A percentile compares a stretch with the other conserved stretches of the same genome.
Conservation (phyloP, 1,284 basidiomycete genomes). For the Microbotryomycetes sp. region DNA sequence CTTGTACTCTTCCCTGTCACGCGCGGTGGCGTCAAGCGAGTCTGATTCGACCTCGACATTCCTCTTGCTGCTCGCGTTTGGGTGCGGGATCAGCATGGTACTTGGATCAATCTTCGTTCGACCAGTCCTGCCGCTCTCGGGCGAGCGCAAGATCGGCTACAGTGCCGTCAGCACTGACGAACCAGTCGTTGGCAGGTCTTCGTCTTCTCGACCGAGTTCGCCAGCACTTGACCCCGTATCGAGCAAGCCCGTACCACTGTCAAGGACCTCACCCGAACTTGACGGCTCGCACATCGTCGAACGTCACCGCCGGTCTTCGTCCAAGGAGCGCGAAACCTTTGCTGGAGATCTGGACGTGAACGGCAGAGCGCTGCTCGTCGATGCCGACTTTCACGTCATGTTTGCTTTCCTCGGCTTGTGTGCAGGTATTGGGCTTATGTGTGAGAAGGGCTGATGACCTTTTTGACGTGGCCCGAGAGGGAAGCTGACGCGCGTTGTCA, state of each 20-base stretch:
- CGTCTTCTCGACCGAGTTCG: too few relatives aligned
- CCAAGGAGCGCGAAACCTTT: background rate
- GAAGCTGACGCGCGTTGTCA: background rate
- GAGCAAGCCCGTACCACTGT: too few relatives aligned
- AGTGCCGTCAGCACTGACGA: background rate
- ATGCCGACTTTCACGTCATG: slow-evolving; percentile 23
- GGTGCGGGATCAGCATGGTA: slow-evolving; percentile 37
- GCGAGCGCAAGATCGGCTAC: background rate
- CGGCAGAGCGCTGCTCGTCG: slow-evolving; percentile 10
- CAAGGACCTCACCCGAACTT: too few relatives aligned
- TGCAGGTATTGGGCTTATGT: slow-evolving; percentile 23
- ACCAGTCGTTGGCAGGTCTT: too few relatives aligned
- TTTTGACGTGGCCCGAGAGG: background rate
- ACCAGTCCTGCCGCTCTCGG: background rate
- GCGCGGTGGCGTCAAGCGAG: background rate
- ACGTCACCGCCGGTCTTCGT: background rate
- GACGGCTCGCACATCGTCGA: background rate
- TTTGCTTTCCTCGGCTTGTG: slow-evolving; percentile 14
- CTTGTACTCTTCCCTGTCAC: slow-evolving; percentile 24
- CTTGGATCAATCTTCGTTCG: slow-evolving; percentile 36
- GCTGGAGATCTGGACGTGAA: slow-evolving; percentile 1
- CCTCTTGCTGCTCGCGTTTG: slow-evolving; percentile 38
- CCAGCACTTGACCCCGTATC: too few relatives aligned
- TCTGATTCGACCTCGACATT: slow-evolving; percentile 38
- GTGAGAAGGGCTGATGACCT: too few relatives aligned